Evolutionary conservation across 2,329 filamentous ascomycete species (phyloP).

Genomic region (Fusarium guadeloupense): DNA sequence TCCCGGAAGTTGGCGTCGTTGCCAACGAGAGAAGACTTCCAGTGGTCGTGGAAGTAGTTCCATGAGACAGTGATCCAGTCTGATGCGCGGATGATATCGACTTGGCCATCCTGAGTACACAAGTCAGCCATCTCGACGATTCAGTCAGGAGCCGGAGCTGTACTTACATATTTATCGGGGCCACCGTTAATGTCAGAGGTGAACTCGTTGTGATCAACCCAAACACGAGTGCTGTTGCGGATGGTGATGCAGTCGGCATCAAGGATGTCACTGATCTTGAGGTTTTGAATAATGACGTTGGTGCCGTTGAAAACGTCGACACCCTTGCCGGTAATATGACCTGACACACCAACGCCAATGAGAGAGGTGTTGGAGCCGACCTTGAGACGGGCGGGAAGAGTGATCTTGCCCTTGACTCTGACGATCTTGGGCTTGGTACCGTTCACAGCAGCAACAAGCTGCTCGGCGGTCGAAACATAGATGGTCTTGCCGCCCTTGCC

Average conservation of each 20-base stretch:
- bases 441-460: constrained; percentile 55
- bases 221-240: constrained; percentile 56
- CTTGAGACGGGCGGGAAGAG: constrained; percentile 52
- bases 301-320: constrained; percentile 48
- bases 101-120: constrained; percentile 51
- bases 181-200: constrained; percentile 52
- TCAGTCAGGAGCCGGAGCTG: accelerated
- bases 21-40: constrained; percentile 57
- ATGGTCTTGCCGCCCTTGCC: constrained; percentile 58
- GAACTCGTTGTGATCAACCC: constrained; percentile 60
- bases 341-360: constrained; percentile 49
- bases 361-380: constrained; percentile 58
- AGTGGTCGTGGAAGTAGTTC: constrained; percentile 61
- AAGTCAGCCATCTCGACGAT: background rate
- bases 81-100: constrained; percentile 55
- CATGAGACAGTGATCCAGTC: constrained; percentile 58
- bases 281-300: constrained; percentile 55
- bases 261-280: constrained; percentile 49
- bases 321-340: constrained; percentile 49
- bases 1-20: constrained; percentile 52
- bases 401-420: constrained; percentile 48
- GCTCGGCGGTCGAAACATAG: constrained; percentile 53
- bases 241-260: constrained; percentile 56
- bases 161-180: constrained; percentile 49
- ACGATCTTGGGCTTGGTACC: constrained; percentile 55